Base-by-base conservation (phyloP, 768 basidiomycete species). In the Termitomyces sp. region DNA sequence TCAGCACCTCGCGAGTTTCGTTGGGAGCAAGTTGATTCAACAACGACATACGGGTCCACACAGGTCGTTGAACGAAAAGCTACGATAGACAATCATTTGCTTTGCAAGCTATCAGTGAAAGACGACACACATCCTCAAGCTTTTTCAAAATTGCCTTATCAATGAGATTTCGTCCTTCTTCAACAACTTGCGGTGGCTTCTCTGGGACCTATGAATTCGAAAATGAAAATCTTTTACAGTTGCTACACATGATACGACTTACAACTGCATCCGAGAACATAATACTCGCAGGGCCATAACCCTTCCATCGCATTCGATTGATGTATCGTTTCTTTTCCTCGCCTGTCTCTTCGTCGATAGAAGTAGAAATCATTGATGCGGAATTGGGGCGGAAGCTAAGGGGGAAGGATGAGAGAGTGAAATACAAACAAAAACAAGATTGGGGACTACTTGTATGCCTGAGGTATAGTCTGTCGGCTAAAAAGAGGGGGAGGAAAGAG, bases 401-500 rank as follows among this genome's bases (percentile, higher is more conserved):
- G 35, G 30, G 14, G 11, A 6, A 43, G 22, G 18, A 57, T 58
- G 13, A 59, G 33, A 18, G 16, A 8, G 36, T 41, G 11, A 10
- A 14, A 13, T 8, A n/a, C 5, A 32, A 5, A 44, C 56, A 32
- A 33, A 32, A 5, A 44, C 56, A 32, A 33, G 28, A 5, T 53
- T 16, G 30, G 43, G 28, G 68, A 76, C 35, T 55, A 92, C 93
- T 86, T 87, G 77, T 94, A 97, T 48, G 81, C 82, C 60, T 90
- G 87, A 24, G 92, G 85, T 41, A 94, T 81, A 0, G 75, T 79
- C 62, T 92, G 88, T 35, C 93, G 81, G 63, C 88, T 90, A 73
- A 98, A 98, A 48, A 94, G 71, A 8, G 96, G 95, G 0, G 94
- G 90, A 30, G 96, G 94, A 62, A 94, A 85, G 11, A 93, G 75